Conservation (phyloP, 768 basidiomycete species). For the Butyriboletus loyo region DNA sequence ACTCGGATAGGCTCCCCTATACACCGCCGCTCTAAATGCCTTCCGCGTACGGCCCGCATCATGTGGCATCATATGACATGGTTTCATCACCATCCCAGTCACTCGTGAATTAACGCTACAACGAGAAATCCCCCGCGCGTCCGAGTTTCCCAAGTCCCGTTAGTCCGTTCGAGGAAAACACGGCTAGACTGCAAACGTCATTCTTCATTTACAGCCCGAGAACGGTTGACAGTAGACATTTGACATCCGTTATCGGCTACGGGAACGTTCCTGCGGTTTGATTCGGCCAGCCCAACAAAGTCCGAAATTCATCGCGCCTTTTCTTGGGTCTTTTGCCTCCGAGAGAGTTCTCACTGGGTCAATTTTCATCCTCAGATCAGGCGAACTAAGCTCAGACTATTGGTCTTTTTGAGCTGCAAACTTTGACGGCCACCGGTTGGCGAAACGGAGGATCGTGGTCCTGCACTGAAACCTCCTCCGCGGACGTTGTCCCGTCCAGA, state of each 20-base stretch:
- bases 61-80: constrained; percentile 9
- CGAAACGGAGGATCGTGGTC: constrained; percentile 5
- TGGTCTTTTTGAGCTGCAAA: constrained; percentile 9
- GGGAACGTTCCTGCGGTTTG: constrained; percentile 21
- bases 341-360: constrained; percentile 23
- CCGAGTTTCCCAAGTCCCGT: constrained; percentile 19
- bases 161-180: constrained; percentile 9
- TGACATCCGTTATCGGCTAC: constrained; percentile 11
- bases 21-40: constrained; percentile 22
- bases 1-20: constrained; percentile 15
- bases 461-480: constrained; percentile 14
- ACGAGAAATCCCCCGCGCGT: constrained; percentile 13
- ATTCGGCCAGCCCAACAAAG: constrained; percentile 20
- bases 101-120: constrained; percentile 8
- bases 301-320: constrained; percentile 14
- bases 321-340: constrained; percentile 11
- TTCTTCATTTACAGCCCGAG: constrained; percentile 11
- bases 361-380: constrained; percentile 15
- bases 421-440: constrained; percentile 13
- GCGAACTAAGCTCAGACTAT: constrained; percentile 2
- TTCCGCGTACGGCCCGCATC: constrained; percentile 22
- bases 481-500: constrained; percentile 14
- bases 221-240: constrained; percentile 4
- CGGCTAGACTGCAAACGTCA: not conserved
- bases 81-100: constrained; percentile 9